A percentile compares a stretch with the other conserved stretches of the same genome.
Conservation (phyloP, 2,329 filamentous ascomycete species). For the Fusarium piperis region DNA sequence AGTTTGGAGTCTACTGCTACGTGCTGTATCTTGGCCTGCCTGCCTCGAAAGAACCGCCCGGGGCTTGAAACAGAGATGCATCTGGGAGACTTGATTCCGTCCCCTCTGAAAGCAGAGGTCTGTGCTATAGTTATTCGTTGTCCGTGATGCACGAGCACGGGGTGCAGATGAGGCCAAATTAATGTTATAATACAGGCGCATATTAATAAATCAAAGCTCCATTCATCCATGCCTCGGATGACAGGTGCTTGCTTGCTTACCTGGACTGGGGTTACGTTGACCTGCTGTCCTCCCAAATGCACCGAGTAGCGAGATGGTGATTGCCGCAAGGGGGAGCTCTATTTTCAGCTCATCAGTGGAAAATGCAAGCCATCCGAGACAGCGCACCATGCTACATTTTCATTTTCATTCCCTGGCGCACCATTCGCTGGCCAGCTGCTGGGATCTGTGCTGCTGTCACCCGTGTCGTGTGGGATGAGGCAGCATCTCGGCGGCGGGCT, state of each 20-base stretch:
- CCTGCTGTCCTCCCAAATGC: background rate
- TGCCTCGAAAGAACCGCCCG: background rate
- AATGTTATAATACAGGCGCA: background rate
- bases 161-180: constrained; percentile 7
- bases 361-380: constrained; percentile 29
- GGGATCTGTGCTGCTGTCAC: constrained; percentile 3
- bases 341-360: constrained; percentile 10
- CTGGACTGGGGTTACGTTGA: background rate
- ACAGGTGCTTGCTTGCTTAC: background rate
- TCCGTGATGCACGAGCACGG: constrained; percentile 1
- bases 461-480: too few species aligned
- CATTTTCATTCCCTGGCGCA: constrained; percentile 7
- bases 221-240: background rate
- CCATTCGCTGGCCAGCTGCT: constrained; percentile 27
- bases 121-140: background rate
- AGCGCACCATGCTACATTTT: constrained; percentile 4
- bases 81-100: background rate
- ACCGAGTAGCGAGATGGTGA: constrained; percentile 7
- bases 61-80: background rate
- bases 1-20: background rate
- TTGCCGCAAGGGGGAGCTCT: constrained; percentile 9
- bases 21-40: background rate
- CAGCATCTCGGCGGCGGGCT: background rate
- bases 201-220: background rate
- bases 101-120: background rate